phyloP scores from a whole-genome alignment of 1,284 basidiomycete species.

The Coriolopsis trogii region DNA sequence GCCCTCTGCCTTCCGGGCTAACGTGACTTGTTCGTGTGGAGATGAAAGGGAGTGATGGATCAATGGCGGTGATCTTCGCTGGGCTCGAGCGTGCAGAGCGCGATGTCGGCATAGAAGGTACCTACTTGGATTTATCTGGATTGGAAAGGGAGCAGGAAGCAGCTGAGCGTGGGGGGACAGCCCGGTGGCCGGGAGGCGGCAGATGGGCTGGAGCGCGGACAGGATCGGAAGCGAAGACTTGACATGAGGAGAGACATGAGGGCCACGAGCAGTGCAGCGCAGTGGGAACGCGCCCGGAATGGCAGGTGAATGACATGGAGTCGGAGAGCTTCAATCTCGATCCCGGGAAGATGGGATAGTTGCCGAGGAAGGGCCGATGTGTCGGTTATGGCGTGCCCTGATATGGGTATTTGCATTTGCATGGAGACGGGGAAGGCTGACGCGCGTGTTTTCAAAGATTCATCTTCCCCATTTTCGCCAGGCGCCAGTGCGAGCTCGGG shows the following conservation, averaged over 20 bases:
- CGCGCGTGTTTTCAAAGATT: constrained; percentile 23
- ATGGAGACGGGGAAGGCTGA: constrained; percentile 24
- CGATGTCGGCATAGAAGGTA: too few species aligned
- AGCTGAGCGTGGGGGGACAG: constrained; percentile 3
- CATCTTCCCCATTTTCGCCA: constrained; percentile 20
- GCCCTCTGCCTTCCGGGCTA: constrained; percentile 11
- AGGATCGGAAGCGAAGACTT: constrained; percentile 28
- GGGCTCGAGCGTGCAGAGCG: too few species aligned
- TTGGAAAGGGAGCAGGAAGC: background rate
- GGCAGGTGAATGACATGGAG: constrained; percentile 23
- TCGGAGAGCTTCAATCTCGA: constrained; percentile 27
- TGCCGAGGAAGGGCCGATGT: constrained; percentile 26
- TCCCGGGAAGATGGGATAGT: constrained; percentile 26
- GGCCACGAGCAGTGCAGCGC: constrained; percentile 27
- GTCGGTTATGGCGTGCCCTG: constrained; percentile 16
- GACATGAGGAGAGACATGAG: constrained; percentile 27
- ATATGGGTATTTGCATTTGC: constrained; percentile 26
- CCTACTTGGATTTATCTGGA: constrained; percentile 20
- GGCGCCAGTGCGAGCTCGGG: constrained; percentile 26
- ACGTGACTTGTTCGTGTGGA: constrained; percentile 9
- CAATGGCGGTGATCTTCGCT: too few species aligned
- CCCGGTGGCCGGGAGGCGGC: constrained; percentile 14
- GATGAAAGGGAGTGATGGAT: too few species aligned
- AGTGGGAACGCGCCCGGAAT: constrained; percentile 17
- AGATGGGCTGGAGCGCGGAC: constrained; percentile 21